Percentiles rank a stretch among this genome's conserved stretches.
Conservation (phyloP, 495 filamentous ascomycete genomes). For the Parathielavia appendiculata region DNA sequence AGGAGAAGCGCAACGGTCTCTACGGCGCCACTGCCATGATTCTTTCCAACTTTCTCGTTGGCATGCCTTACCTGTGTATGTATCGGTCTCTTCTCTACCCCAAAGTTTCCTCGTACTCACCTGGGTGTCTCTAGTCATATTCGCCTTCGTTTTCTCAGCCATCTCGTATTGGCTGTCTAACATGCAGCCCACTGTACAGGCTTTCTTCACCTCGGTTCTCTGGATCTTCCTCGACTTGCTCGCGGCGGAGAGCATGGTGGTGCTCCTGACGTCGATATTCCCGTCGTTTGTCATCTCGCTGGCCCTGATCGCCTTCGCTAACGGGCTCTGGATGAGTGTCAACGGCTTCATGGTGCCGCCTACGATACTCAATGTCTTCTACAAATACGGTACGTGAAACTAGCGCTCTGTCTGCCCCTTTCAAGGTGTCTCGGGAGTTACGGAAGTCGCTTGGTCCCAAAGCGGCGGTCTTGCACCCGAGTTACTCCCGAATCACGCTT, state of each 20-base stretch:
- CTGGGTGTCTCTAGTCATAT: slow-evolving; percentile 45
- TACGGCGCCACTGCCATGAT: slow-evolving; percentile 69
- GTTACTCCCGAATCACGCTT: no score
- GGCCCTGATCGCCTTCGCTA: slow-evolving; percentile 72
- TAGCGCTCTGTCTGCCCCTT: no score
- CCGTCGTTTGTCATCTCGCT: slow-evolving; percentile 74
- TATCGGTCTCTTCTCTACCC: slow-evolving; percentile 9
- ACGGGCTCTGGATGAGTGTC: slow-evolving; percentile 83
- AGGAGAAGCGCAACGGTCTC: slow-evolving; percentile 77
- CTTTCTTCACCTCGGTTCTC: slow-evolving; percentile 76
- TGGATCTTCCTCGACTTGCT: slow-evolving; percentile 83
- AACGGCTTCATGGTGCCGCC: slow-evolving; percentile 73
- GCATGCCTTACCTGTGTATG: slow-evolving; percentile 63
- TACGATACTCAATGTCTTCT: slow-evolving; percentile 69
- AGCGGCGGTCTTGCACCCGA: no score
- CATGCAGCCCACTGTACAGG: slow-evolving; percentile 58
- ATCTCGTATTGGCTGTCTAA: slow-evolving; percentile 76
- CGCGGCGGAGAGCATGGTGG: slow-evolving; percentile 74
- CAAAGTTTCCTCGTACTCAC: slow-evolving; percentile 3
- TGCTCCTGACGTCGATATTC: slow-evolving; percentile 64
- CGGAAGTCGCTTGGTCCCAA: no score
- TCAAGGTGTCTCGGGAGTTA: no score
- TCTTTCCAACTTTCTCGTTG: slow-evolving; percentile 74
- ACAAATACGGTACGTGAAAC: no score
- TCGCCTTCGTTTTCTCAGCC: slow-evolving; percentile 65